Evolutionary conservation across 352 stramenopile species (phyloP), one percentile per base, ranked within the genome.

Genomic region (Globisporangium sylvaticum): DNA sequence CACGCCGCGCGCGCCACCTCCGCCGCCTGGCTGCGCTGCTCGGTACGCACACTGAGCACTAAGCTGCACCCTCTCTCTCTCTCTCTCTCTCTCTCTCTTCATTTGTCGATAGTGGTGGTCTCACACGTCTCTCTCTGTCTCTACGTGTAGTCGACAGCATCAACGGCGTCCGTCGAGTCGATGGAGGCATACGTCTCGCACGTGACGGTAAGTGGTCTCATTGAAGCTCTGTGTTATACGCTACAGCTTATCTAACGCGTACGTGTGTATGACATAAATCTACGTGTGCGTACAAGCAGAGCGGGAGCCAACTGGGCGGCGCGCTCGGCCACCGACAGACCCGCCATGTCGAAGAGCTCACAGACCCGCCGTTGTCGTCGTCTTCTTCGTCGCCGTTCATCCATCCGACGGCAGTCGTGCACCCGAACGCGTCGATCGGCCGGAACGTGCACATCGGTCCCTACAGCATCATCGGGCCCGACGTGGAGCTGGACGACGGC

Each of bases 321-420:
- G 37, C 66, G 25, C 56, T 54, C 39, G 29, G 53, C 24, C 52
- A 37, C 39, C 63, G 44, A 39, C 58, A 64, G 54, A 50, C 64
- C 24, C 31, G 58, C 32, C 59, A 74, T 9, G n/a, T 50, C 15
- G 20, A 50, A 14, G 34, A 64, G 54, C 24, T 31, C 59, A 53
- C 20, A 37, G 55, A 25, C 5, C 10, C 22, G 8, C 20, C 44
- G 31, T 63, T 31, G 46, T 44, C 54, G 2, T 60, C 63, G 34
- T 42, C 25, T 34, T 62, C 39, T 44, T 60, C 54, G 0, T 60
- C 63, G 34, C 61, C 71, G 15, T 69, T 70, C 48, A 74, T 93
- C 37, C 84, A 95, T 52, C 74, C 76, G 42, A 95, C 82, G 2
- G 84, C 87, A 20, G 70, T 95, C 39, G 81, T 95, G 14, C 83